These are phyloP conservation scores for Grammothele lineata DNA, from an alignment of 768 basidiomycete species.

Conservation along the genomic window DNA sequence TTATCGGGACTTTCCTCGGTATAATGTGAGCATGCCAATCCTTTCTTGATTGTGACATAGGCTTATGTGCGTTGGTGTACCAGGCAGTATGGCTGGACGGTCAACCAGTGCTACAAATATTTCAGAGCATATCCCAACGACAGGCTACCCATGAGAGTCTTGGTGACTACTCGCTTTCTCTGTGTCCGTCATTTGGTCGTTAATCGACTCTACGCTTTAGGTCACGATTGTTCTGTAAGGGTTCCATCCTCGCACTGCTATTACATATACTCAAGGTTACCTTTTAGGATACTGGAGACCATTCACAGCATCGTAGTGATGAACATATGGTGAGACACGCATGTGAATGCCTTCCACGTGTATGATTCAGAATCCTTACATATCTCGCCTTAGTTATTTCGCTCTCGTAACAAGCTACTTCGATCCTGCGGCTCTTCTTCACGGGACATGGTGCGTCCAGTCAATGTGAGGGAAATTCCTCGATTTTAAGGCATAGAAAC, in stretches of 20 bases:
- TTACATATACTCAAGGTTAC: too few species aligned
- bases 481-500: too few species aligned
- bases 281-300: conserved; percentile 7
- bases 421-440: conserved; percentile 4
- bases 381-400: conserved; percentile 6
- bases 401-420: conserved; percentile 9
- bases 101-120: conserved; percentile 5
- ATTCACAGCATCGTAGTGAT: conserved; percentile 6
- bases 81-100: conserved; percentile 12
- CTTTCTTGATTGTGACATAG: neutral
- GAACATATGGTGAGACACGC: conserved; percentile 12
- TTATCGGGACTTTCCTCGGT: conserved; percentile 8
- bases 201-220: neutral
- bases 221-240: conserved; percentile 2
- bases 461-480: too few species aligned
- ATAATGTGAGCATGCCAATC: conserved; percentile 1
- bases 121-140: conserved; percentile 4
- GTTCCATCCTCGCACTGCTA: neutral
- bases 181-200: neutral
- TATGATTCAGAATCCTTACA: too few species aligned
- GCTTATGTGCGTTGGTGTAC: neutral
- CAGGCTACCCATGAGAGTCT: neutral
- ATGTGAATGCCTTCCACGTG: too few species aligned
- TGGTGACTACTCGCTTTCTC: neutral
- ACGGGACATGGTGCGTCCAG: conserved; percentile 5